Conservation (phyloP, 2,329 filamentous ascomycete genomes). For the Cladosporium sp. region DNA sequence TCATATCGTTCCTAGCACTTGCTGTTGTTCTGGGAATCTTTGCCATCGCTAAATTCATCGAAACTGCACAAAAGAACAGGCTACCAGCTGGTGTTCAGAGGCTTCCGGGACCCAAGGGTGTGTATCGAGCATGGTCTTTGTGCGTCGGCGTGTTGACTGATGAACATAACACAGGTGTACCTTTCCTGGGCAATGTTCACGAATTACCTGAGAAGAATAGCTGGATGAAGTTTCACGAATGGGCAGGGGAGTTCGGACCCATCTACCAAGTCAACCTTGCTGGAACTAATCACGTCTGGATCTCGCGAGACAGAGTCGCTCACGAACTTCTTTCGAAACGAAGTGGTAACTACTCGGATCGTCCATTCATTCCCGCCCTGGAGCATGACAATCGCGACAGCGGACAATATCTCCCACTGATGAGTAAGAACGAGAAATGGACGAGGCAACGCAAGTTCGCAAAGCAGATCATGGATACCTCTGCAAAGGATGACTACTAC, state of each 20-base stretch:
- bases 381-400: conserved; percentile 48
- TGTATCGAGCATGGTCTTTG: neutral
- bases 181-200: conserved; percentile 46
- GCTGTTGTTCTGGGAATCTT: conserved; percentile 35
- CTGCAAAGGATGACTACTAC: conserved; percentile 45
- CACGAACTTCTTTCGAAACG: conserved; percentile 49
- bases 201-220: conserved; percentile 48
- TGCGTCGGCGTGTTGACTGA: neutral
- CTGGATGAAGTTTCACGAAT: conserved; percentile 51
- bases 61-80: conserved; percentile 22
- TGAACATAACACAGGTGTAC: conserved; percentile 39
- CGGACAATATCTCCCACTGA: conserved; percentile 49
- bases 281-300: conserved; percentile 50
- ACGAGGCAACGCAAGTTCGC: conserved; percentile 49
- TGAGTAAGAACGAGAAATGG: conserved; percentile 46
- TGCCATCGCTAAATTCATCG: conserved; percentile 26
- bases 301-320: conserved; percentile 46
- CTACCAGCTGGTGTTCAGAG: conserved; percentile 25
- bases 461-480: conserved; percentile 49
- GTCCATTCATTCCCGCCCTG: conserved; percentile 49
- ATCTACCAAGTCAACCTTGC: conserved; percentile 51
- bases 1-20: conserved; percentile 27
- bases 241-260: conserved; percentile 42
- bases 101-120: conserved; percentile 33
- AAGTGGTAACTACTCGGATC: conserved; percentile 49